phyloP scores from a whole-genome alignment of 352 stramenopile genomes.

The Plasmopara muralis region DNA sequence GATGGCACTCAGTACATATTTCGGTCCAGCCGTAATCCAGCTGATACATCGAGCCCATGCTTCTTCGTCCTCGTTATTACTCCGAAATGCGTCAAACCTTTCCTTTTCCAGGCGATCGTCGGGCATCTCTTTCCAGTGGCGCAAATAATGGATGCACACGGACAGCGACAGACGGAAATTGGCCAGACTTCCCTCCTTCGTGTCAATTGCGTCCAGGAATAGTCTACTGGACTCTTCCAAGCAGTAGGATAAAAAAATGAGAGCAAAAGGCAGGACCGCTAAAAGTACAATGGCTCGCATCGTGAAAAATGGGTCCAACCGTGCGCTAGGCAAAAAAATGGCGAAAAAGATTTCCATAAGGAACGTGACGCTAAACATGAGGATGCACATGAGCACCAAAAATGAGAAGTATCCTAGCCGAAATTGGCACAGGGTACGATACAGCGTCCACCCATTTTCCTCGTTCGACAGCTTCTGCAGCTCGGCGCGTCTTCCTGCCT shows the following conservation, averaged over 20 bases:
- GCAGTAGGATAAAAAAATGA: constrained; percentile 82
- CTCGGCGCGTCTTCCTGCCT: constrained; percentile 50
- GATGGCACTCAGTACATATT: constrained; percentile 38
- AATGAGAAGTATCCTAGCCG: constrained; percentile 85
- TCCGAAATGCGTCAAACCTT: constrained; percentile 38
- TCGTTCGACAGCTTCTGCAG: constrained; percentile 59
- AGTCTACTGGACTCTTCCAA: constrained; percentile 80
- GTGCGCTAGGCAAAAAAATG: constrained; percentile 81
- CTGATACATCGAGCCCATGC: constrained; percentile 48
- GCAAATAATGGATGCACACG: constrained; percentile 82
- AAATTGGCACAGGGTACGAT: constrained; percentile 77
- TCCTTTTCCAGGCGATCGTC: constrained; percentile 62
- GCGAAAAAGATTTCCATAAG: constrained; percentile 89
- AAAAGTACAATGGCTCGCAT: constrained; percentile 65
- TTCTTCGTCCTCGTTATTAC: constrained; percentile 52
- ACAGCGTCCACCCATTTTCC: constrained; percentile 62
- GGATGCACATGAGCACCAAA: constrained; percentile 84
- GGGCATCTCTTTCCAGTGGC: constrained; percentile 73
- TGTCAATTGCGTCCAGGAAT: constrained; percentile 82
- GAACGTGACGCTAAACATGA: constrained; percentile 87
- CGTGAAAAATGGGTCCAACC: constrained; percentile 62
- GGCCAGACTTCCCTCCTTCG: constrained; percentile 67
- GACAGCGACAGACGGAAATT: constrained; percentile 81
- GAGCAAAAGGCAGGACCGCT: constrained; percentile 57
- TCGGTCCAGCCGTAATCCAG: constrained; percentile 30